Percentiles rank a stretch among this genome's conserved stretches.
Conservation (phyloP, 2,329 filamentous ascomycete species). For the Stagonosporopsis tanaceti region DNA sequence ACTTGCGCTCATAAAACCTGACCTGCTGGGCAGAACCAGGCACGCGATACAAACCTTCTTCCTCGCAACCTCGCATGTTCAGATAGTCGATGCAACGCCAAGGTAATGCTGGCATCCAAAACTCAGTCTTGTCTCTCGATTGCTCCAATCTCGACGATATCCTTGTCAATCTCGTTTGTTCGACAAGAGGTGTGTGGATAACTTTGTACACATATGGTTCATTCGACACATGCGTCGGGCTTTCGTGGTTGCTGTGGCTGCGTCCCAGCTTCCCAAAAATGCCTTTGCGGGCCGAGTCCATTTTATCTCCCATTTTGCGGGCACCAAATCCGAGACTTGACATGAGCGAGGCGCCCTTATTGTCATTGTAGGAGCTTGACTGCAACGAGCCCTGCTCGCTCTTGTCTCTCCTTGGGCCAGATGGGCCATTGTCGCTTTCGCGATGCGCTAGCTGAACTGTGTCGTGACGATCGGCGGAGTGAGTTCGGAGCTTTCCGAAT, state of each 20-base stretch:
- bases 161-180: conserved; percentile 88
- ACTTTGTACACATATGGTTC: conserved; percentile 86
- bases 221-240: conserved; percentile 68
- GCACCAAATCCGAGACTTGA: conserved; percentile 76
- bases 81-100: conserved; percentile 93
- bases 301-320: conserved; percentile 74
- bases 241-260: conserved; percentile 75
- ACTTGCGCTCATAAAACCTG: conserved; percentile 90
- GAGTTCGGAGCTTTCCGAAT: conserved; percentile 68
- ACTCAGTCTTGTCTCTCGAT: conserved; percentile 94
- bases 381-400: conserved; percentile 47
- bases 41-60: conserved; percentile 91
- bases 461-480: conserved; percentile 73
- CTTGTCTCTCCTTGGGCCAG: conserved; percentile 36
- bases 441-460: conserved; percentile 40
- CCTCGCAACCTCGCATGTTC: conserved; percentile 92
- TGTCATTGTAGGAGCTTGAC: conserved; percentile 65
- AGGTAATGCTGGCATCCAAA: conserved; percentile 97
- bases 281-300: conserved; percentile 78
- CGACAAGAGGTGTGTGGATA: conserved; percentile 83
- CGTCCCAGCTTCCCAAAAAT: conserved; percentile 81
- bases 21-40: conserved; percentile 90
- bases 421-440: conserved; percentile 37
- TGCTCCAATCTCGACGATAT: conserved; percentile 89
- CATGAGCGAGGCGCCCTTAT: conserved; percentile 70